phyloP scores from a whole-genome alignment of 176 grass and related monocot species.

The Zoysia pacifica region DNA sequence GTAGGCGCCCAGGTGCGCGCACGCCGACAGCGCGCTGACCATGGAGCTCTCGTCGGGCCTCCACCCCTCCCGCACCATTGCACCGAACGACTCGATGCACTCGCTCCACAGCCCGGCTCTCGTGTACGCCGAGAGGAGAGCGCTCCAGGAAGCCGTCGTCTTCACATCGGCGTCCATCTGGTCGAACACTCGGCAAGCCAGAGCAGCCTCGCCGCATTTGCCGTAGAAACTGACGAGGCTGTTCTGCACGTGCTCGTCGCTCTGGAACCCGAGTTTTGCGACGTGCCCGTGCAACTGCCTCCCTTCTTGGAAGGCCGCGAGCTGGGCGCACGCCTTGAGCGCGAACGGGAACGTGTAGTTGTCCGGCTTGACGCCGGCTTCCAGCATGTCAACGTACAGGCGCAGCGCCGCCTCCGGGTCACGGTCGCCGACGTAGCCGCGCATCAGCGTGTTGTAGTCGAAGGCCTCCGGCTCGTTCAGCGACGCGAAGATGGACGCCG shows the following conservation, averaged over 20 bases:
- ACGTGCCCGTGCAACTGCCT: slow-evolving; percentile 62
- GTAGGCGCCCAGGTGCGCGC: slow-evolving; percentile 55
- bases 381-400: slow-evolving; percentile 55
- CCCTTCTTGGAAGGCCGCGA: slow-evolving; percentile 44
- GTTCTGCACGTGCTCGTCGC: slow-evolving; percentile 66
- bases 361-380: slow-evolving; percentile 50
- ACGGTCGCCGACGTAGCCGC: slow-evolving; percentile 41
- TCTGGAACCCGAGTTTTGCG: slow-evolving; percentile 55
- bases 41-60: slow-evolving; percentile 70
- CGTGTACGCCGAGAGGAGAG: slow-evolving; percentile 61
- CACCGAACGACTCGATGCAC: slow-evolving; percentile 54
- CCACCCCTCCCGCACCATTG: slow-evolving; percentile 51
- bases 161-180: slow-evolving; percentile 32
- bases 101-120: slow-evolving; percentile 44
- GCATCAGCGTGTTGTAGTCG: slow-evolving; percentile 87
- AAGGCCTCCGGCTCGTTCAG: slow-evolving; percentile 64
- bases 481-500: slow-evolving; percentile 60
- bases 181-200: slow-evolving; percentile 49
- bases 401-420: slow-evolving; percentile 48
- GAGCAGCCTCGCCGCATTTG: slow-evolving; percentile 57
- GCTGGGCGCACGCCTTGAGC: slow-evolving; percentile 69
- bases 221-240: slow-evolving; percentile 82
- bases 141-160: slow-evolving; percentile 67
- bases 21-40: slow-evolving; percentile 65
- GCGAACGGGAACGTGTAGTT: slow-evolving; percentile 67